These are phyloP conservation scores for Stephania cephalantha DNA, from an alignment of 164 flowering plant genomes.

Conservation along the genomic window DNA sequence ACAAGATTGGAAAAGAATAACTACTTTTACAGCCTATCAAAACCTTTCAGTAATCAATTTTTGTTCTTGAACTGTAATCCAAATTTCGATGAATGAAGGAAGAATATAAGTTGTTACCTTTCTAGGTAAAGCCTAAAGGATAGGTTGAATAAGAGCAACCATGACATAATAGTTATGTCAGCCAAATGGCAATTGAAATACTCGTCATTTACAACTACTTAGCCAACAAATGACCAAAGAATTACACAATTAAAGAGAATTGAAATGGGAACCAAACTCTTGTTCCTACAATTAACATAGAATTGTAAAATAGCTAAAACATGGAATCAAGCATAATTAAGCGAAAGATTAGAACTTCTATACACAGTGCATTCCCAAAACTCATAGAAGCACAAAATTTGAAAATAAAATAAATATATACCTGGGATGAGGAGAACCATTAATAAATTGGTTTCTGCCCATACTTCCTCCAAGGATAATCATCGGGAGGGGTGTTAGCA, in stretches of 20 bases:
- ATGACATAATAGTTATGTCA: not conserved
- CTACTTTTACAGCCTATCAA: not conserved
- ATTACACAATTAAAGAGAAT: not conserved
- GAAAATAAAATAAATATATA: conserved; percentile 16
- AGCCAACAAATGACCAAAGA: not conserved
- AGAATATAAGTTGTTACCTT: not conserved
- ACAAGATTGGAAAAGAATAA: not conserved
- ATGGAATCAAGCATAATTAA: not conserved
- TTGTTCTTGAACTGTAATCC: not conserved
- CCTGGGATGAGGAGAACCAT: conserved; percentile 99
- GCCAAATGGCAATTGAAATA: not conserved
- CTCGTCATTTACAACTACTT: not conserved
- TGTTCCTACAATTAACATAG: not conserved
- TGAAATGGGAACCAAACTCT: not conserved
- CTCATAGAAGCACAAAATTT: not conserved
- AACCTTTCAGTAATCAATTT: not conserved
- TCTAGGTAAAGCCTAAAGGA: no score
- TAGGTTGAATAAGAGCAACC: not conserved
- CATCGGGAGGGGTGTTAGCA: conserved; percentile 96
- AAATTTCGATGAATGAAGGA: not conserved
- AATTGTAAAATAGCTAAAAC: not conserved
- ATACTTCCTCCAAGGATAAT: conserved; percentile 94
- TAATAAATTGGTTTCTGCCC: conserved; percentile 88
- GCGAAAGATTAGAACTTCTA: no score
- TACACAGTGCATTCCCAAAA: not conserved